A percentile compares a stretch with the other conserved stretches of the same genome.
phyloP scores from a whole-genome alignment of 106 monocot genomes.

The Narthecium ossifragum region DNA sequence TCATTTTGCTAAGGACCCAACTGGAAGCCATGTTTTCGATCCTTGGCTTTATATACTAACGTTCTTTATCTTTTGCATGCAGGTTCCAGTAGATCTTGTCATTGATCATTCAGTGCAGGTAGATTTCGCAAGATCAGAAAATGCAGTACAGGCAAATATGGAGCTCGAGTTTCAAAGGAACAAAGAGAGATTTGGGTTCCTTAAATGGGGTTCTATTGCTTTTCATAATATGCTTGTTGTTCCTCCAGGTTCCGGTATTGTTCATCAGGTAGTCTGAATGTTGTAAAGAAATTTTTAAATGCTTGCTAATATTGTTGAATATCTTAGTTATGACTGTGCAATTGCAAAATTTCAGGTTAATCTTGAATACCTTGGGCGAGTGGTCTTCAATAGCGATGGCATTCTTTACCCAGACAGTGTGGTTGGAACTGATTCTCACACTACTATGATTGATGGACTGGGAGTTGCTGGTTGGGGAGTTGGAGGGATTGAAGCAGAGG shows the following conservation, averaged over 20 bases:
- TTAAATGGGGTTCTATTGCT: conserved; percentile 95
- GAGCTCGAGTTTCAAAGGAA: conserved; percentile 79
- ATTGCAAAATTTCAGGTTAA: conserved; percentile 58
- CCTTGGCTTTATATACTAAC: background rate
- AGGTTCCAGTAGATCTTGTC: conserved; percentile 95
- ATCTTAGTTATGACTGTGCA: background rate
- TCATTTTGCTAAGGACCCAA: too few species aligned
- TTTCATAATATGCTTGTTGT: conserved; percentile 97
- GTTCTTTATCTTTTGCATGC: conserved; percentile 7
- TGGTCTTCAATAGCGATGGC: conserved; percentile 78
- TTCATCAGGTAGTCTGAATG: conserved; percentile 64
- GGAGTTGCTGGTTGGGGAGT: conserved; percentile 89
- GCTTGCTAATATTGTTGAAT: background rate
- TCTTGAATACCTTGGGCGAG: conserved; percentile 91
- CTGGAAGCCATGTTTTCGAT: too few species aligned
- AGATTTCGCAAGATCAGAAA: conserved; percentile 82
- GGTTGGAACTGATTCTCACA: conserved; percentile 95
- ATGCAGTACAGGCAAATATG: conserved; percentile 93
- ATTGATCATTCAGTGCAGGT: conserved; percentile 95
- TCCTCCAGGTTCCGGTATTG: conserved; percentile 97
- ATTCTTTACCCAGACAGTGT: conserved; percentile 90
- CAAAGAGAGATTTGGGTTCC: conserved; percentile 91
- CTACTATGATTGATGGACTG: conserved; percentile 96
- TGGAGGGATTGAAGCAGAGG: conserved; percentile 98
- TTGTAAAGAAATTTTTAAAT: background rate